Evolutionary conservation across 148 eudicot species (phyloP), one percentile per base, ranked within the genome.

Genomic region (Vaccinium macrocarpon): DNA sequence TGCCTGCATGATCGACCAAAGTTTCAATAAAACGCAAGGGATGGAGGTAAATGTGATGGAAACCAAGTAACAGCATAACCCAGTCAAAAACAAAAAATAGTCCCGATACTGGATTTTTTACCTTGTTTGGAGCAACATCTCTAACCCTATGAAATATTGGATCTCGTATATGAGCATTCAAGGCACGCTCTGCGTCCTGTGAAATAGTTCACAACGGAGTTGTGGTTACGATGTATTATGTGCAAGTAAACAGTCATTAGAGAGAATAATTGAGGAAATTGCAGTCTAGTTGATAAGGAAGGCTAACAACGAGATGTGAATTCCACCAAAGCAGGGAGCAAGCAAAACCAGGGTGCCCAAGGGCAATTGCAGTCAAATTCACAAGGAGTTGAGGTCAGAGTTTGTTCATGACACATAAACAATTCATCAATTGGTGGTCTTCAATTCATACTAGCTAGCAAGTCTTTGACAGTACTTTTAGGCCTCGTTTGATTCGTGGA

Each of bases 121-220:
- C 99, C 98, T 97, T 97, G 93, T 97, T 95, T 73, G 99, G 99
- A 80, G 99, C 98, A 87, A 97, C 99, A 87, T 97, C 99, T 87
- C 99, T 88, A 84, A 97, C 98, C 88, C 93, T 90, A 83, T 95
- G 96, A 90, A 97, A 93, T 53, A 91, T 55, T 29, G 98, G 98
- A 23, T 91, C 88, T 8, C 50, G 88, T 81, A 97, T 93, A 66
- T 82, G 80, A 78, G 95, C 94, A 64, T 87, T 89, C 87, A 97
- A 81, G 84, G 94, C 91, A 81, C 94, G 81, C 87, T 97, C 98
- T 2, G 97, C 98, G 70, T 78, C 97, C 99, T 97, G 91, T 81
- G 87, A 50, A 84, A 50, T 74, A 76, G 46, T 21, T 82, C 15
- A 73, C 4, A 82, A 71, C 38, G 9, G 64, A 71, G 19, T 21